phyloP scores from a whole-genome alignment of 352 stramenopile species.

The Thalassiosira oceanica region DNA sequence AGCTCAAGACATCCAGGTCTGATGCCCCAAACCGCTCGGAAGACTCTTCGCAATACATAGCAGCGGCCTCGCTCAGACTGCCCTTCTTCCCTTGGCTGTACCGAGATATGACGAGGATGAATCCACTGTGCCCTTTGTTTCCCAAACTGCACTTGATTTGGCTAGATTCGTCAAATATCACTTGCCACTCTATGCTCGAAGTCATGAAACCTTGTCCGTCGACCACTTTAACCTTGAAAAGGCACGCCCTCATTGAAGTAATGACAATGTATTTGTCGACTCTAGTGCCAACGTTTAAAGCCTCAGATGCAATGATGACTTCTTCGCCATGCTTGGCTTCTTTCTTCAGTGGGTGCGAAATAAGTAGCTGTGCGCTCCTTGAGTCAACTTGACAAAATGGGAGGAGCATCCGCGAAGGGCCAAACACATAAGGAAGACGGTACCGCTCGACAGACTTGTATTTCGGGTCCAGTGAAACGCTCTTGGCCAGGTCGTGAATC shows the following conservation, averaged over 20 bases:
- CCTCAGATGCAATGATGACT: conserved; percentile 68
- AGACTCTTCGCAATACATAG: conserved; percentile 2
- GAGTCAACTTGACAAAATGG: conserved; percentile 66
- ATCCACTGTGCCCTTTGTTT: conserved; percentile 65
- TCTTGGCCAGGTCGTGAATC: conserved; percentile 79
- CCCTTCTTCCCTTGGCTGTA: conserved; percentile 7
- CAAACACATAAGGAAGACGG: conserved; percentile 75
- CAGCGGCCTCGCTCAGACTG: conserved; percentile 10
- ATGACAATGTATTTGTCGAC: conserved; percentile 74
- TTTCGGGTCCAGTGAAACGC: conserved; percentile 75
- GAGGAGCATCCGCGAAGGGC: conserved; percentile 58
- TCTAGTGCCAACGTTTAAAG: conserved; percentile 64
- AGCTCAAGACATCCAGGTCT: conserved; percentile 19
- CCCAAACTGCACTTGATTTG: conserved; percentile 56
- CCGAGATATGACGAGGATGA: conserved; percentile 38
- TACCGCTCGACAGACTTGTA: conserved; percentile 66
- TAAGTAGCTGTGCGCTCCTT: conserved; percentile 67
- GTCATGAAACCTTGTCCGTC: conserved; percentile 52
- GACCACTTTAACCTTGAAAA: conserved; percentile 69
- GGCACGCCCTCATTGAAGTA: conserved; percentile 66
- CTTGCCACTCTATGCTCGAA: conserved; percentile 67
- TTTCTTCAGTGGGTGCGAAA: conserved; percentile 52
- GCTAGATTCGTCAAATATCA: conserved; percentile 34
- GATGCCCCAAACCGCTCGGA: conserved; percentile 8
- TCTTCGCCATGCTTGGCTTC: conserved; percentile 58